A percentile compares a stretch with the other conserved stretches of the same genome.
phyloP scores from a whole-genome alignment of 192 early-diverging fungal species.

The Paraglomus occultum region DNA sequence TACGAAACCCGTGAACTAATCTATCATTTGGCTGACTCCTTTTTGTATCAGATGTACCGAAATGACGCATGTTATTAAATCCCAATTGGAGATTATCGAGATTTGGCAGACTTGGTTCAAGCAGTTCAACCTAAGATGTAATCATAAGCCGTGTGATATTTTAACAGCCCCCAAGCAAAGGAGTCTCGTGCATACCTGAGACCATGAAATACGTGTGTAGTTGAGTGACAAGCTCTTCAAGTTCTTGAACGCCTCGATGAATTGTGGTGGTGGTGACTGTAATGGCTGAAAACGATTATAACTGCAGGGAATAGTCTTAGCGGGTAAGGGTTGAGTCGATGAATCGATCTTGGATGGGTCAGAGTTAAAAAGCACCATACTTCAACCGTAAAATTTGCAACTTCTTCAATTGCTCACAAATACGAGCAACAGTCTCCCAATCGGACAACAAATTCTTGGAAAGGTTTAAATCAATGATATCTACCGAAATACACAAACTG shows the following conservation, averaged over 20 bases:
- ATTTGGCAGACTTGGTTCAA: constrained; percentile 44
- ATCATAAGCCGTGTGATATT: background rate
- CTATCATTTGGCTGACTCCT: background rate
- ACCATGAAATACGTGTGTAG: constrained; percentile 36
- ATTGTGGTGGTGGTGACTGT: background rate
- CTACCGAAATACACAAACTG: constrained; percentile 33
- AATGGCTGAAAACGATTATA: constrained; percentile 32
- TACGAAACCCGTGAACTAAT: constrained; percentile 33
- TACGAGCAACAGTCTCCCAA: constrained; percentile 48
- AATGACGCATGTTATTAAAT: constrained; percentile 38
- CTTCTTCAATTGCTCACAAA: constrained; percentile 41
- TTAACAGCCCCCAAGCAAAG: too few species aligned
- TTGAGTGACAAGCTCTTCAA: constrained; percentile 38
- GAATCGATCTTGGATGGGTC: too few species aligned
- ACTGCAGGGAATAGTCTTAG: constrained; percentile 5
- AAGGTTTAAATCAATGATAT: constrained; percentile 54
- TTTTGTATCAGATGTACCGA: constrained; percentile 11
- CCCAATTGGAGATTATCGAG: constrained; percentile 54
- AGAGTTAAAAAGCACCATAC: constrained; percentile 33
- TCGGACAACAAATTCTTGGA: constrained; percentile 50
- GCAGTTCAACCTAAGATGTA: constrained; percentile 32
- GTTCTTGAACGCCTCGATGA: constrained; percentile 28
- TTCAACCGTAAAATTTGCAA: constrained; percentile 48
- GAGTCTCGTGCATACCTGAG: constrained; percentile 25
- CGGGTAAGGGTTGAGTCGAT: background rate